phyloP scores from a whole-genome alignment of 2,329 filamentous ascomycete genomes.

The Scytalidium sp. region DNA sequence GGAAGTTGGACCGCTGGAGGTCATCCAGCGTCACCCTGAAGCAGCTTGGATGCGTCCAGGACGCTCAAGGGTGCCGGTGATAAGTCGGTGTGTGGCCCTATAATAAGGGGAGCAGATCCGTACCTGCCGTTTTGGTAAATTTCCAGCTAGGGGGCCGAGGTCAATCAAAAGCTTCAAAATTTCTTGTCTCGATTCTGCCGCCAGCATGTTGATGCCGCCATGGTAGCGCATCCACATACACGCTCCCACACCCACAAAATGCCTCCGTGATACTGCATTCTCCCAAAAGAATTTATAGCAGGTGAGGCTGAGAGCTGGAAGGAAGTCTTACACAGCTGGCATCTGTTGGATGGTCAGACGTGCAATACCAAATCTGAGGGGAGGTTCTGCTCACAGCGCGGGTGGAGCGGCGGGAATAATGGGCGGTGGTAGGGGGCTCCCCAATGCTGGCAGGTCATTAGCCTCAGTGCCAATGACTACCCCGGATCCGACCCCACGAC shows the following conservation, averaged over 20 bases:
- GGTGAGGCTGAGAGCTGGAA: too few species aligned
- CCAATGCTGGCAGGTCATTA: neutral
- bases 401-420: too few species aligned
- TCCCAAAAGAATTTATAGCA: too few species aligned
- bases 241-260: too few species aligned
- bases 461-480: neutral
- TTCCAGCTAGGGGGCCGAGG: neutral
- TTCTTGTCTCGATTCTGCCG: neutral
- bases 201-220: too few species aligned
- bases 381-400: too few species aligned
- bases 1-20: neutral
- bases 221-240: too few species aligned
- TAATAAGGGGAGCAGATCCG: neutral
- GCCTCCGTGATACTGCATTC: too few species aligned
- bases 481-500: neutral
- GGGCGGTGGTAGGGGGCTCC: neutral
- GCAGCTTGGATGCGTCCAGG: neutral
- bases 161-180: neutral
- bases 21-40: neutral
- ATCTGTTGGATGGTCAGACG: too few species aligned
- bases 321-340: too few species aligned
- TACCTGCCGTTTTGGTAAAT: neutral
- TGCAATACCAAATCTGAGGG: too few species aligned
- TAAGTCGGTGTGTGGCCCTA: neutral
- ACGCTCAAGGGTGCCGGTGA: neutral